A percentile compares a stretch with the other conserved stretches of the same genome.
phyloP scores from a whole-genome alignment of 2,329 filamentous ascomycete species.

The Pseudovirgaria hyperparasitica region DNA sequence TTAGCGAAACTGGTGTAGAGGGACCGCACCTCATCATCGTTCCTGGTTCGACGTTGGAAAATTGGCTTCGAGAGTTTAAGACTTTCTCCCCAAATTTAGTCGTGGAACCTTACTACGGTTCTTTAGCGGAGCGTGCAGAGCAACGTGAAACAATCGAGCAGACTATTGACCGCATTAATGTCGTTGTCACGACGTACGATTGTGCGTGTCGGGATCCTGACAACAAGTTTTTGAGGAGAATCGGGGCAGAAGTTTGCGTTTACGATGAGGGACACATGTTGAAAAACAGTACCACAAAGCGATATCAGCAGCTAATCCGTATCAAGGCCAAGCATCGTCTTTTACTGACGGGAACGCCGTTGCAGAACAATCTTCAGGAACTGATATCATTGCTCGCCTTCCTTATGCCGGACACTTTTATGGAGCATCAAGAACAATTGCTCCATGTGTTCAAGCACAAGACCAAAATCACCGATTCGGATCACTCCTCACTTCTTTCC shows the following conservation, averaged over 20 bases:
- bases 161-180: slow-evolving; percentile 51
- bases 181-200: slow-evolving; percentile 61
- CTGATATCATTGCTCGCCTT: slow-evolving; percentile 86
- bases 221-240: slow-evolving; percentile 47
- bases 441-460: slow-evolving; percentile 84
- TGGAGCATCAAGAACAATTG: slow-evolving; percentile 64
- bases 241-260: slow-evolving; percentile 49
- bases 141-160: slow-evolving; percentile 56
- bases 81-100: slow-evolving; percentile 69
- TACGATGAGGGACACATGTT: slow-evolving; percentile 93
- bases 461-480: slow-evolving; percentile 65
- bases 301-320: slow-evolving; percentile 65
- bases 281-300: slow-evolving; percentile 73
- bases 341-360: slow-evolving; percentile 76
- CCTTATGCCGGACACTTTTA: slow-evolving; percentile 77
- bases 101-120: slow-evolving; percentile 62
- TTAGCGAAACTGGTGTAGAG: slow-evolving; percentile 54
- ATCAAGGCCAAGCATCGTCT: slow-evolving; percentile 76
- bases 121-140: slow-evolving; percentile 51
- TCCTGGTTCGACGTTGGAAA: slow-evolving; percentile 85
- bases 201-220: slow-evolving; percentile 48
- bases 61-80: slow-evolving; percentile 86
- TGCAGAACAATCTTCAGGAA: slow-evolving; percentile 91
- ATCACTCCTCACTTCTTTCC: slow-evolving; percentile 71
- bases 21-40: slow-evolving; percentile 80